Conservation (phyloP, 805 yeast genomes). For the Candida namnaoensis region DNA sequence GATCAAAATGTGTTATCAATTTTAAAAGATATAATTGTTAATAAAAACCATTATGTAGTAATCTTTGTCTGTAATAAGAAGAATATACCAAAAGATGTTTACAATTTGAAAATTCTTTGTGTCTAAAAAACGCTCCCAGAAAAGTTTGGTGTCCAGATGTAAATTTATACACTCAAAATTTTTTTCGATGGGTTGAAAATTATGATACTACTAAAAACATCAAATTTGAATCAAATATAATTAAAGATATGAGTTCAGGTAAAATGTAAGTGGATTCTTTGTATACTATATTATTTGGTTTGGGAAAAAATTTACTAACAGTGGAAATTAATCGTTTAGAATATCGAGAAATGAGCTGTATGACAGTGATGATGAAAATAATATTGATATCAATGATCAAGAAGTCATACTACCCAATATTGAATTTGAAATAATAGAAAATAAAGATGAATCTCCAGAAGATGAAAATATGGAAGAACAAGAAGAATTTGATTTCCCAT, state of each 20-base stretch:
- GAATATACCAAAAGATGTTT: too few species aligned
- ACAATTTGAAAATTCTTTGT: too few species aligned
- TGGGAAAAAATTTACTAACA: not conserved
- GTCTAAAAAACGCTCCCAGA: too few species aligned
- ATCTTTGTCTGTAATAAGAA: too few species aligned
- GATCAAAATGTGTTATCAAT: too few species aligned
- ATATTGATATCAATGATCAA: slow-evolving; percentile 1
- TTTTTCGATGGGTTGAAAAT: too few species aligned
- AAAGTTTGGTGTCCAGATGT: too few species aligned
- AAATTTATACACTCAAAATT: too few species aligned
- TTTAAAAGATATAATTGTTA: too few species aligned
- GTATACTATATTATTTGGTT: not conserved
- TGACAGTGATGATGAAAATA: slow-evolving; percentile 5
- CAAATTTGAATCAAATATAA: too few species aligned
- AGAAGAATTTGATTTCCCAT: slow-evolving; percentile 19
- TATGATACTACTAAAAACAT: too few species aligned
- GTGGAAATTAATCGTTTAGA: slow-evolving; percentile 1
- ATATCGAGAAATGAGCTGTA: slow-evolving; percentile 15
- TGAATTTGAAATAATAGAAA: slow-evolving; percentile 18
- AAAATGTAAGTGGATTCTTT: not conserved
- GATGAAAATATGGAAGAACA: not conserved
- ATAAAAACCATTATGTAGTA: too few species aligned
- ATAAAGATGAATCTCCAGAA: not conserved
- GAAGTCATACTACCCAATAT: slow-evolving; percentile 13
- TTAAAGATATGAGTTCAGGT: not conserved